A percentile compares a stretch with the other conserved stretches of the same genome.
Conservation (phyloP, 768 basidiomycete species). For the Boletales sp. region DNA sequence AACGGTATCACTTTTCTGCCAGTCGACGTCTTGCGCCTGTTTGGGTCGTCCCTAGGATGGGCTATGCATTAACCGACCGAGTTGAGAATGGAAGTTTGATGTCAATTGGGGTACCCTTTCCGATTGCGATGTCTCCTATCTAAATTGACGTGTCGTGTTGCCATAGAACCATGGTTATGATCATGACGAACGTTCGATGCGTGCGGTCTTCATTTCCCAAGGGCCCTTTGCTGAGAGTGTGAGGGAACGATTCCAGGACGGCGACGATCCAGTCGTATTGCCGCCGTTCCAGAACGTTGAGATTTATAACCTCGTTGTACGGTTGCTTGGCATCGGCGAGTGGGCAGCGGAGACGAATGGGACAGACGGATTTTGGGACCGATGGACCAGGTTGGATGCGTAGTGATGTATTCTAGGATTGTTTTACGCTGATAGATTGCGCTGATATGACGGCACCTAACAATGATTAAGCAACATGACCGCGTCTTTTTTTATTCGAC, state of each 20-base stretch:
- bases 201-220: slow-evolving; percentile 84
- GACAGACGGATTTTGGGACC: slow-evolving; percentile 78
- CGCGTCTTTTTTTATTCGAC: no score
- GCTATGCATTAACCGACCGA: slow-evolving; percentile 71
- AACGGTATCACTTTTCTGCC: slow-evolving; percentile 68
- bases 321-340: slow-evolving; percentile 59
- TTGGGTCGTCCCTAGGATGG: slow-evolving; percentile 75
- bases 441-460: no score
- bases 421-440: neutral
- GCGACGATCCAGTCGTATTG: slow-evolving; percentile 48
- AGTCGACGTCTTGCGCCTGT: slow-evolving; percentile 77
- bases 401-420: neutral
- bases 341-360: slow-evolving; percentile 67
- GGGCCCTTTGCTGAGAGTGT: slow-evolving; percentile 64
- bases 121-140: neutral
- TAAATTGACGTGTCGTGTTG: neutral
- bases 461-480: no score
- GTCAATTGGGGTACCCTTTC: slow-evolving; percentile 61
- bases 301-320: slow-evolving; percentile 76
- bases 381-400: slow-evolving; percentile 26
- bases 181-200: slow-evolving; percentile 70
- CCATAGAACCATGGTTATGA: slow-evolving; percentile 85
- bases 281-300: slow-evolving; percentile 79
- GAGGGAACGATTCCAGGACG: neutral
- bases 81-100: slow-evolving; percentile 49